Base-by-base conservation (phyloP, 768 basidiomycete genomes). In the Mycena leptocephala region DNA sequence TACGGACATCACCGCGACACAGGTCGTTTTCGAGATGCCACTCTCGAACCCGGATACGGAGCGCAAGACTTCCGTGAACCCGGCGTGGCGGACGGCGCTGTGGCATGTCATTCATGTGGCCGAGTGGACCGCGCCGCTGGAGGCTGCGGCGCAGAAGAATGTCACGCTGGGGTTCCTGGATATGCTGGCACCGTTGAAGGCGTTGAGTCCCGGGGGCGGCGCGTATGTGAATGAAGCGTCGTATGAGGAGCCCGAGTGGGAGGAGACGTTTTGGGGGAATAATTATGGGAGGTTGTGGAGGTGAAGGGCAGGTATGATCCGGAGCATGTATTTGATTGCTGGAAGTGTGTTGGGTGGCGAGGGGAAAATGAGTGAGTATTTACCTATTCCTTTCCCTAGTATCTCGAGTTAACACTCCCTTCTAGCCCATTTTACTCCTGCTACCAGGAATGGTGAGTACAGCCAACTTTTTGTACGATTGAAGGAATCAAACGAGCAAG, bases 251-350 rank as follows among this genome's bases (percentile, higher is more conserved):
- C 74, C 69, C 32, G 77, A 78, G 58, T 78, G 68, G 69, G 71
- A 78, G 64, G 46, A 59, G 48, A 71, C 63, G 14, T 78, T 78
- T 46, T 78, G 67, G 48, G 77, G 74, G 26, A 56, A 62, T 62
- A 51, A 76, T 43, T 76, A 76, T 51, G 61, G 69, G n/a, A 39
- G 70, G 24, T 61, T 76, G 48, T 48, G 59, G 33, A 70, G 20
- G 64, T 76, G 53, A 78, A 76, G 53, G 71, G 72, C 37, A 69
- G 58, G 46, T 76, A 69, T 67, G 74, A 73, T 67, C 74, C 74
- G 35, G 65, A 73, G 22, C 75, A 76, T 33, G 35, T 78, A 22
- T 74, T 78, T 64, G 69, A 70, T 61, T 70, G 69, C 58, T 70
- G 69, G 69, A 70, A 70, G 69, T 70, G 69, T 61, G 43, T 70